Base-by-base conservation (phyloP, 1,284 basidiomycete genomes). In the Cryptococcus depauperatus region DNA sequence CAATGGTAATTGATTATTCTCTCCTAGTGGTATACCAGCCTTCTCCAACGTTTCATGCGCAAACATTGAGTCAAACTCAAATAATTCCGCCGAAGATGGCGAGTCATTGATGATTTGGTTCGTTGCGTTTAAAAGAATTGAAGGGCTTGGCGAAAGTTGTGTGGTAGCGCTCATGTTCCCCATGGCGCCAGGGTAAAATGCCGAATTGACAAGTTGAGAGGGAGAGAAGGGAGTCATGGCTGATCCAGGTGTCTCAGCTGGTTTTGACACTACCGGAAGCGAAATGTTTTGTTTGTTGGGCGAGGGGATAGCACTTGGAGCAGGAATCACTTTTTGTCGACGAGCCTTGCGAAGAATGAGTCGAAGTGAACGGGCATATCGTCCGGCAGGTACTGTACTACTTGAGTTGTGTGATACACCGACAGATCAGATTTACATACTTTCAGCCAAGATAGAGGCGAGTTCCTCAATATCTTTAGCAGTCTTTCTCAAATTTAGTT, bases 341-440 rank as follows among this genome's bases (percentile, higher is more conserved):
- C 81, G 78, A 23, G 83, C 82, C 50, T 83, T 77, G 59, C 87
- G 86, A 43, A 92, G 67, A 80, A 92, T 92, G 23, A 91, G 71
- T 52, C 87, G 83, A 16, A 93, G 74, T 2, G 86, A 91, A 41
- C 88, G 70, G 10, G 88, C 88, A 58, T 92, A 93, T 45, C 89
- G 80, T 56, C 85, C 86, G 13, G 86, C 88, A 16, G 89, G 87
- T 51, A 90, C 87, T 88, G 58, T 4, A 35, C 46, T 33, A 46
- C 29, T 39, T 41, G n/a, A 35, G 26, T 10, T n/a, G 16, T 8
- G 22, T 21, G 7, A n/a, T n/a, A n/a, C n/a, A n/a, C n/a, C 10
- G 28, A 30, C 51, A 13, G 48, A 41, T 38, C 14, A 51, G 35
- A 16, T 26, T 26, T 29, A 57, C 68, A 59, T 63, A 89, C 89